These are phyloP conservation scores for Suillus bovinus DNA, from an alignment of 768 basidiomycete species.

Conservation along the genomic window DNA sequence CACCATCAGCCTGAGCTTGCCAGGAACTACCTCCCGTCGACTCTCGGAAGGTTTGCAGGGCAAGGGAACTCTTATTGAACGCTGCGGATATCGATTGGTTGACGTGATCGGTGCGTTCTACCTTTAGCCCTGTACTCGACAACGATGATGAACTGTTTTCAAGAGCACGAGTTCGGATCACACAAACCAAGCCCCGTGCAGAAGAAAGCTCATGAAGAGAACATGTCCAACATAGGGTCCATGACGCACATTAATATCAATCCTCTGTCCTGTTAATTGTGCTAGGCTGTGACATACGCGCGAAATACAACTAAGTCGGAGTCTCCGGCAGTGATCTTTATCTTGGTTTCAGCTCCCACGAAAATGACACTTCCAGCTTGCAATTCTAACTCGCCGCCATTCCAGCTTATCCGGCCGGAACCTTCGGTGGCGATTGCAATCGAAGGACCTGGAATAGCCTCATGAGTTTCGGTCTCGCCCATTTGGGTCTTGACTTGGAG, in stretches of 20 bases:
- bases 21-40: slow-evolving; percentile 39
- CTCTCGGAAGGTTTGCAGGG: slow-evolving; percentile 88
- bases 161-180: too few species aligned
- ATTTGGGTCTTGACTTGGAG: slow-evolving; percentile 54
- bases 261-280: neutral
- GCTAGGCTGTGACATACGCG: slow-evolving; percentile 25
- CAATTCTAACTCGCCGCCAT: slow-evolving; percentile 40
- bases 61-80: slow-evolving; percentile 62
- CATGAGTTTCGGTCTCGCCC: slow-evolving; percentile 54
- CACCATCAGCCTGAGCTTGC: slow-evolving; percentile 11
- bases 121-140: neutral
- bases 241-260: neutral
- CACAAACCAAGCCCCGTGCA: too few species aligned
- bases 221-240: too few species aligned
- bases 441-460: slow-evolving; percentile 78
- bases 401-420: slow-evolving; percentile 56
- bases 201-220: too few species aligned
- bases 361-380: slow-evolving; percentile 78
- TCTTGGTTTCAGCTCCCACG: slow-evolving; percentile 66
- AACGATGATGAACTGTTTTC: neutral
- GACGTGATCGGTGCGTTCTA: neutral
- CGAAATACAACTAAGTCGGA: slow-evolving; percentile 26
- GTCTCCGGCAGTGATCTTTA: slow-evolving; percentile 46
- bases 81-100: neutral
- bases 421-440: slow-evolving; percentile 79